These are phyloP conservation scores for Zymoseptoria crescenta DNA, from an alignment of 2,329 filamentous ascomycete genomes.

Conservation along the genomic window DNA sequence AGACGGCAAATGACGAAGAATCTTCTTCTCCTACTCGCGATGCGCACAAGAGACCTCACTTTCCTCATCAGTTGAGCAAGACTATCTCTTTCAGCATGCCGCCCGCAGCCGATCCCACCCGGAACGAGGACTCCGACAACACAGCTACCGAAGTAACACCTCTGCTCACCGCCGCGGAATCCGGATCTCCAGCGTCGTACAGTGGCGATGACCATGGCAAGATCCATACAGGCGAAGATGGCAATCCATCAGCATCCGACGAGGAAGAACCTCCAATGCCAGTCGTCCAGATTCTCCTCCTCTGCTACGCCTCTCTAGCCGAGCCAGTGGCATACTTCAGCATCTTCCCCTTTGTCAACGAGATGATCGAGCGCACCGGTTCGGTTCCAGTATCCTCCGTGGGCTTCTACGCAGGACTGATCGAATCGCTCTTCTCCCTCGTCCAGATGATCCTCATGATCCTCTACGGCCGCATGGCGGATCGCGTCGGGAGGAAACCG, in stretches of 20 bases:
- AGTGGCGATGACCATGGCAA: constrained; percentile 7
- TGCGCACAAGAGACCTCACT: not conserved
- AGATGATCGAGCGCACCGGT: constrained; percentile 65
- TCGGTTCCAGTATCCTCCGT: constrained; percentile 56
- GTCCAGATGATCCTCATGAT: constrained; percentile 74
- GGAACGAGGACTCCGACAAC: constrained; percentile 1
- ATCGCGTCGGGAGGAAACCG: constrained; percentile 64
- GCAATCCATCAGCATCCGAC: not conserved
- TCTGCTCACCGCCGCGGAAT: constrained; percentile 17
- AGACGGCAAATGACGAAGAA: not conserved
- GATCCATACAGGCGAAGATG: not conserved
- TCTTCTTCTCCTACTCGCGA: not conserved
- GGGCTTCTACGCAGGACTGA: constrained; percentile 70
- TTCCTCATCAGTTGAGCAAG: not conserved
- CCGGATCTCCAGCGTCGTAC: constrained; percentile 1
- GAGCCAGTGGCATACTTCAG: constrained; percentile 74
- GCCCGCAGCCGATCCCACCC: constrained; percentile 11
- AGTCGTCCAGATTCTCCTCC: constrained; percentile 58
- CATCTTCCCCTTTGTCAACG: constrained; percentile 69
- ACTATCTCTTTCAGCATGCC: constrained; percentile 4
- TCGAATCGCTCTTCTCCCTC: constrained; percentile 61
- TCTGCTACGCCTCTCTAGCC: constrained; percentile 64
- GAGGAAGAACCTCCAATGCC: constrained; percentile 35
- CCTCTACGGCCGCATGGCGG: constrained; percentile 60
- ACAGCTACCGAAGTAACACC: constrained; percentile 21